Evolutionary conservation across 2,329 filamentous ascomycete species (phyloP).

Genomic region (Xylaria sp.): DNA sequence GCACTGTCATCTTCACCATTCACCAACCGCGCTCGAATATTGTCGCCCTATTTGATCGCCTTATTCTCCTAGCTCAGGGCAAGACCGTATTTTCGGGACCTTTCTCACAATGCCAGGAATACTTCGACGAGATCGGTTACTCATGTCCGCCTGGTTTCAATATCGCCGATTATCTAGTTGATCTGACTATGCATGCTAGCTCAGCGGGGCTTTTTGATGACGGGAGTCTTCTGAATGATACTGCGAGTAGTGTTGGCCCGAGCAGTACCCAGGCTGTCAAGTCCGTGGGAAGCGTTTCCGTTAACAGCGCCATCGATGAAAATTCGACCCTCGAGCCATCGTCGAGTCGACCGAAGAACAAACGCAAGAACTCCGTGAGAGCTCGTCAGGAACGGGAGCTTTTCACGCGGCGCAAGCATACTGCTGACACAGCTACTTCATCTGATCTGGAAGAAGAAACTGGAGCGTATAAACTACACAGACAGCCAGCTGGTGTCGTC

Average conservation of each 20-base stretch:
- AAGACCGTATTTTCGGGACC: slow-evolving; percentile 90
- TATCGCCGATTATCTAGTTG: slow-evolving; percentile 95
- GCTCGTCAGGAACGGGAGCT: slow-evolving; percentile 84
- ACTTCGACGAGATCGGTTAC: slow-evolving; percentile 90
- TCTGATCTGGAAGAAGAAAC: slow-evolving; percentile 51
- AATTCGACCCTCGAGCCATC: slow-evolving; percentile 53
- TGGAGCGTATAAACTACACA: slow-evolving; percentile 48
- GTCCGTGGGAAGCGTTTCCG: slow-evolving; percentile 80
- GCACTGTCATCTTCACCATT: slow-evolving; percentile 96
- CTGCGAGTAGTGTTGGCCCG: slow-evolving; percentile 61
- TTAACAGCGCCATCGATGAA: slow-evolving; percentile 65
- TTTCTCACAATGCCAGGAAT: slow-evolving; percentile 80
- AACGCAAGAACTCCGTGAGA: slow-evolving; percentile 74
- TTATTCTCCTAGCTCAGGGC: slow-evolving; percentile 86
- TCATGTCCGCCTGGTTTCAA: slow-evolving; percentile 95
- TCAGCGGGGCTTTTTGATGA: slow-evolving; percentile 56
- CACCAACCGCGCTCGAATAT: slow-evolving; percentile 98
- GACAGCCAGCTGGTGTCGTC: slow-evolving; percentile 38
- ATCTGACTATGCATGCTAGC: slow-evolving; percentile 93
- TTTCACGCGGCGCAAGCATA: slow-evolving; percentile 73
- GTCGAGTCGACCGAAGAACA: slow-evolving; percentile 59
- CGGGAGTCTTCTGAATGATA: slow-evolving; percentile 49
- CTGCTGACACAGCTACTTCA: slow-evolving; percentile 57
- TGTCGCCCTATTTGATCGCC: slow-evolving; percentile 88
- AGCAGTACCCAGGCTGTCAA: slow-evolving; percentile 87